Conservation (phyloP, 345 rosid species). For the Toxicodendron radicans region DNA sequence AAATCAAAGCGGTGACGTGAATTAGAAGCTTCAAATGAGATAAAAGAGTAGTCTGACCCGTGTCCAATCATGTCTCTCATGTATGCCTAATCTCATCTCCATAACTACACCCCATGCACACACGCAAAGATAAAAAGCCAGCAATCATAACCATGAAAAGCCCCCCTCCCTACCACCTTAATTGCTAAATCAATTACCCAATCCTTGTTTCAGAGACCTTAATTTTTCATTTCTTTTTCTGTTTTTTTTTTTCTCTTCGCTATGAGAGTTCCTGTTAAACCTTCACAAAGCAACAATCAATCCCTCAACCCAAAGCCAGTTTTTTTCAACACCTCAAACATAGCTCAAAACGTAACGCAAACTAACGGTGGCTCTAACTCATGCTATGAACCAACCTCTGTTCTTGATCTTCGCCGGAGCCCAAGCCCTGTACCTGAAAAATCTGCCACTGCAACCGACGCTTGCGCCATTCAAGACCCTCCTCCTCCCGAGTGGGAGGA, state of each 20-base stretch:
- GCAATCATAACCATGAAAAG: conserved; percentile 51
- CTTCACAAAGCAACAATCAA: conserved; percentile 42
- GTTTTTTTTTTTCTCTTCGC: conserved; percentile 18
- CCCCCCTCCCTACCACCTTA: conserved; percentile 32
- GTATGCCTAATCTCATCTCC: background rate
- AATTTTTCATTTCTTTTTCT: background rate
- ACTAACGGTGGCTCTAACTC: conserved; percentile 13
- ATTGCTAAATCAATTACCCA: background rate
- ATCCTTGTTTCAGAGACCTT: background rate
- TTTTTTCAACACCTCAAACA: conserved; percentile 23
- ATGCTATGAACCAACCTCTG: conserved; percentile 78
- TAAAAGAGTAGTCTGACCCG: conserved; percentile 19
- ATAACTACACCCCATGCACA: conserved; percentile 19
- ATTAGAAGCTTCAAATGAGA: conserved; percentile 32
- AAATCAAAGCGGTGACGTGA: conserved; percentile 33
- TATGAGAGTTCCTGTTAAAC: conserved; percentile 64
- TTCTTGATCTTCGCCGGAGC: conserved; percentile 67
- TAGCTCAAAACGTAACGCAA: conserved; percentile 12
- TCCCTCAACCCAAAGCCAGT: conserved; percentile 24
- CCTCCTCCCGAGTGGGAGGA: conserved; percentile 53
- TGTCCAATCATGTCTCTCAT: conserved; percentile 31
- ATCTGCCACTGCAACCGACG: conserved; percentile 23
- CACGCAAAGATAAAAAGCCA: conserved; percentile 63
- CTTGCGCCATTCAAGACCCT: conserved; percentile 4
- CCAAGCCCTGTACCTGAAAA: conserved; percentile 44